phyloP scores from a whole-genome alignment of 495 filamentous ascomycete genomes.

The Talaromyces stipitatus region DNA sequence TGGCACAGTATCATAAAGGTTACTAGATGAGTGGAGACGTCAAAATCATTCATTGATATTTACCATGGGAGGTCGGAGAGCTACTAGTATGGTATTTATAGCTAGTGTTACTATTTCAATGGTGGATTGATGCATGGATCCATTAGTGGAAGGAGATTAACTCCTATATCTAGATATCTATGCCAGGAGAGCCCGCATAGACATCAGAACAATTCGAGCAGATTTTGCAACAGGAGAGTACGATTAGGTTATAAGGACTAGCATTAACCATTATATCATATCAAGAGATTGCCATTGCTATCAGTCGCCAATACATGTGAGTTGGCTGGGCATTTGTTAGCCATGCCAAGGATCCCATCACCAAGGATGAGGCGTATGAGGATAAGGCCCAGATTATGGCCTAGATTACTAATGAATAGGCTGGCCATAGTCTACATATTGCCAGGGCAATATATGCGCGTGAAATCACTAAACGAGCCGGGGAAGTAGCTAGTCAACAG shows the following conservation, averaged over 20 bases:
- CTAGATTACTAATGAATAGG: background rate
- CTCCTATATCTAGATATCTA: too few species aligned
- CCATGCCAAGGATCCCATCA: background rate
- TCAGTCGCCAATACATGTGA: conserved; percentile 6
- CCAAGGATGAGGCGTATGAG: background rate
- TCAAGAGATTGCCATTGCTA: conserved; percentile 7
- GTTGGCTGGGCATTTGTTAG: background rate
- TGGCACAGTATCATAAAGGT: background rate
- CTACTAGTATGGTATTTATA: too few species aligned
- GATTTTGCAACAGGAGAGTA: too few species aligned
- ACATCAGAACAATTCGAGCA: too few species aligned
- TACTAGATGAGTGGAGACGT: background rate
- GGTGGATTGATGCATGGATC: too few species aligned
- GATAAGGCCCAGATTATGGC: background rate
- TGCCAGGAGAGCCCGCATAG: background rate
- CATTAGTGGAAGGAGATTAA: too few species aligned
- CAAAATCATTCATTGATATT: background rate
- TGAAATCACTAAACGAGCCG: too few species aligned
- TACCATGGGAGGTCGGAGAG: background rate
- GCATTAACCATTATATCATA: background rate
- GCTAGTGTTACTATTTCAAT: too few species aligned
- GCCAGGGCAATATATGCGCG: too few species aligned
- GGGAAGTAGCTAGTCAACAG: too few species aligned
- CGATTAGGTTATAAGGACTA: background rate
- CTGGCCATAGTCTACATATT: too few species aligned